phyloP scores from a whole-genome alignment of 306 rosid genomes.

The Fragaria vesca region DNA sequence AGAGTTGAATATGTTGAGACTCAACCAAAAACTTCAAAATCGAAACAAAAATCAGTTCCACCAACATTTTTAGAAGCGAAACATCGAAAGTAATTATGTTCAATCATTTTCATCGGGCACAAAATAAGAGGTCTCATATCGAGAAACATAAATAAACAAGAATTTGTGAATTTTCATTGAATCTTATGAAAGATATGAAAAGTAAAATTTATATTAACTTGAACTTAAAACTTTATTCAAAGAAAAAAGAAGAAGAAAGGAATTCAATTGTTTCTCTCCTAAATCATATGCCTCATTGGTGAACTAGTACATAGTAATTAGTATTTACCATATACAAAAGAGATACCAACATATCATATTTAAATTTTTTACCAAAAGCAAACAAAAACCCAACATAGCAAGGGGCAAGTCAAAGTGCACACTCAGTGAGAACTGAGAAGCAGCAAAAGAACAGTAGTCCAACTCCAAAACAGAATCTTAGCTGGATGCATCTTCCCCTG shows the following conservation, averaged over 20 bases:
- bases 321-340: background rate
- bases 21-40: too few species aligned
- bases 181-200: too few species aligned
- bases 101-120: too few species aligned
- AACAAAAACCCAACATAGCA: background rate
- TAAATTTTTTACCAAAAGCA: background rate
- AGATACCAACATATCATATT: background rate
- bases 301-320: background rate
- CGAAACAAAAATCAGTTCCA: too few species aligned
- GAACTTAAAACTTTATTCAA: too few species aligned
- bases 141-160: too few species aligned
- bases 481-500: constrained; percentile 61
- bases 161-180: too few species aligned
- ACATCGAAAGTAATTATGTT: too few species aligned
- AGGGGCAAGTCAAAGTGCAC: background rate
- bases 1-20: too few species aligned
- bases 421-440: background rate
- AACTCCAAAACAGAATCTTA: constrained; percentile 56
- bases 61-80: too few species aligned
- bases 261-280: background rate
- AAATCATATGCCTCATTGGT: background rate
- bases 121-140: too few species aligned
- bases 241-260: background rate
- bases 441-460: background rate
- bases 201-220: too few species aligned